Evolutionary conservation across 495 filamentous ascomycete species (phyloP).

Genomic region (Articulospora tetracladia): DNA sequence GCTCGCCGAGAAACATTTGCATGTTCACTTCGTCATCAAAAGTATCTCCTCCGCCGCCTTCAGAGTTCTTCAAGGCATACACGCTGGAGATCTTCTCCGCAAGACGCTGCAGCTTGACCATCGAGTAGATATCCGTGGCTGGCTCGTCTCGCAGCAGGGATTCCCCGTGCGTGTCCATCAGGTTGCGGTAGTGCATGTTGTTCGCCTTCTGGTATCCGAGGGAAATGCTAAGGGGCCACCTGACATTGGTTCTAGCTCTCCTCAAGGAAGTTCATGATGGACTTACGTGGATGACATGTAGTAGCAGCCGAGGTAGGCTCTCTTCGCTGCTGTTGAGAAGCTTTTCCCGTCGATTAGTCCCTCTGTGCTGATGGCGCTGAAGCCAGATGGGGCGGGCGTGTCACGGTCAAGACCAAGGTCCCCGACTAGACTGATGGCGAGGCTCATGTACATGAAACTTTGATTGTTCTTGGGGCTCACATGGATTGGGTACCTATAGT

Average conservation of each 20-base stretch:
- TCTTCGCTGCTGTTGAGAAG: conserved; percentile 30
- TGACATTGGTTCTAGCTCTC: not conserved
- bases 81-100: conserved; percentile 23
- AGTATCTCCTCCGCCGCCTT: not conserved
- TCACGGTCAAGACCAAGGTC: conserved; percentile 25
- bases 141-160: conserved; percentile 14
- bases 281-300: conserved; percentile 32
- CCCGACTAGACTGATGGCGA: conserved; percentile 16
- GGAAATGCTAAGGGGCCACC: conserved; percentile 25
- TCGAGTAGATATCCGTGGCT: conserved; percentile 23
- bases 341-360: conserved; percentile 9
- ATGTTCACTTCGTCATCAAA: conserved; percentile 12
- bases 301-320: conserved; percentile 33
- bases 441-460: conserved; percentile 28
- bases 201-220: conserved; percentile 30
- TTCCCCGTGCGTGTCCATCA: conserved; percentile 28
- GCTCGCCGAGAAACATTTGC: conserved; percentile 18
- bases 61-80: not conserved
- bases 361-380: conserved; percentile 11
- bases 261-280: not conserved
- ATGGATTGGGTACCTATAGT: conserved; percentile 26
- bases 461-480: conserved; percentile 28
- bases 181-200: conserved; percentile 28
- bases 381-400: conserved; percentile 20
- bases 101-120: conserved; percentile 28